phyloP scores from a whole-genome alignment of 73 alveolate species.

The Stentor roeselii region DNA sequence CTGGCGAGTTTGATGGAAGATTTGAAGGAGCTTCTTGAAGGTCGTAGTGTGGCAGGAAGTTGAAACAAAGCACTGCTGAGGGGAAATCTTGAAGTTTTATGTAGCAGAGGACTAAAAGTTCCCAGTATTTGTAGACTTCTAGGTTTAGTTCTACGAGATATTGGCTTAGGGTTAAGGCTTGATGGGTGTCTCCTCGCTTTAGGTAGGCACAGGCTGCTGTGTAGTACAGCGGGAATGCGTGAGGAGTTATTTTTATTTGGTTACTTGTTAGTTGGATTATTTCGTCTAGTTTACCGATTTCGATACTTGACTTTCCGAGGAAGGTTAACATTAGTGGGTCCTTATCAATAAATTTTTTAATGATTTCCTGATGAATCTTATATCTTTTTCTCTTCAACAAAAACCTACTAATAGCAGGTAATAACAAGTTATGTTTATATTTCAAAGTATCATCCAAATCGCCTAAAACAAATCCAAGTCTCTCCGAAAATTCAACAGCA shows the following conservation, averaged over 20 bases:
- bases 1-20: neutral
- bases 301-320: neutral
- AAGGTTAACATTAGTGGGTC: constrained; percentile 21
- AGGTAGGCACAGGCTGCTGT: neutral
- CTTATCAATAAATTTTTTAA: neutral
- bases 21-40: neutral
- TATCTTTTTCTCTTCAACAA: constrained; percentile 4
- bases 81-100: neutral
- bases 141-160: neutral
- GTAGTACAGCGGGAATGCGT: constrained; percentile 16
- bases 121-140: neutral
- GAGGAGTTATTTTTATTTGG: neutral
- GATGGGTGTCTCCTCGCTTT: neutral
- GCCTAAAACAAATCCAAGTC: constrained; percentile 21
- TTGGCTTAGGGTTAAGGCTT: neutral
- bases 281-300: constrained; percentile 18
- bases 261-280: neutral
- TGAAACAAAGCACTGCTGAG: neutral
- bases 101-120: neutral
- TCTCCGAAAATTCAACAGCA: constrained; percentile 11
- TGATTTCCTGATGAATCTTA: neutral
- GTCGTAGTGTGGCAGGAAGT: neutral
- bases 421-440: constrained; percentile 17
- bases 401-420: neutral
- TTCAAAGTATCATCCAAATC: neutral